Evolutionary conservation across 1,139 yeast genomes (phyloP), one percentile per base, ranked within the genome.

Genomic region (Suhomyces maxii): DNA sequence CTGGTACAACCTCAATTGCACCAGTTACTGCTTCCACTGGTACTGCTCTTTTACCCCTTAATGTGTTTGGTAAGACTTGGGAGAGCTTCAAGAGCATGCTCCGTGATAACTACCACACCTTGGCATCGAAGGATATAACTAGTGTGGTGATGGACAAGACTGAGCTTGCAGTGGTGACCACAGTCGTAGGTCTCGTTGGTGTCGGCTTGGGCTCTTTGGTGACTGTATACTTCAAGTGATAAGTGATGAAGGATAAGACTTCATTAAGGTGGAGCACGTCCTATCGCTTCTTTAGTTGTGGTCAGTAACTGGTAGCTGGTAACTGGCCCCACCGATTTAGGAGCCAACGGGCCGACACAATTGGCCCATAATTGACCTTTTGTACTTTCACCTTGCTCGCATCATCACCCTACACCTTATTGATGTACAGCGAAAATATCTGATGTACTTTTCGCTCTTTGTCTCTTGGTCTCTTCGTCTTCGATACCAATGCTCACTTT

Each of bases 191-290:
- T 3, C 13, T 59, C 3, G 6, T 61, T 6, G 67, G 66, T 6
- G 62, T 67, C 37, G 50, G 53, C 5, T 12, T 64, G 3, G 69
- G 69, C 7, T 55, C 64, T 45, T 37, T 60, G 28, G 12, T 64
- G 9, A 58, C 69, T 13, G n/a, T 41, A 8, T 49, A 45, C 36
- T 49, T 48, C 34, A 46, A 35, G 23, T 18, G 23, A 34, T 47
- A 40, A 46, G 30, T 6, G 40, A 37, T 2, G 32, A 11, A 13
- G 7, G 11, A 36, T 8, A 36, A 26, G 9, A 25, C 23, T 9
- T 18, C 6, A 4, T 1, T 18, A 18, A 2, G 3, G 23, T 18
- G 10, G 31, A 25, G 39, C 32, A 37, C 18, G 28, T 13, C 25
- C 28, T 13, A 8, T 36, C n/a, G n/a, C n/a, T n/a, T n/a, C n/a